Evolutionary conservation across 805 yeast species (phyloP).

Genomic region (Candida sphagnicola): DNA sequence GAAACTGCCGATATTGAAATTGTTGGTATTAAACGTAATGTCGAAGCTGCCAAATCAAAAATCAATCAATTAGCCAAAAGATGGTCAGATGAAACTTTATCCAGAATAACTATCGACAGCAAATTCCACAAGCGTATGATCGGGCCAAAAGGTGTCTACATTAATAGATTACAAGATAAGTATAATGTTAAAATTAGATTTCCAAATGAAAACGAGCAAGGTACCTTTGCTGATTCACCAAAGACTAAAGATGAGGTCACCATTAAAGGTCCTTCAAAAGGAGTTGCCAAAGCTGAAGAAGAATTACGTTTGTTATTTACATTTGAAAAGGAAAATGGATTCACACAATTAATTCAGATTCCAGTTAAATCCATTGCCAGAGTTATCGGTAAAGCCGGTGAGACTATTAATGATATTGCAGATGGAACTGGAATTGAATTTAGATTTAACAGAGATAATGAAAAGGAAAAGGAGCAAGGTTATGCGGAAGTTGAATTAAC

Average conservation of each 20-base stretch:
- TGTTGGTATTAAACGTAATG: slow-evolving; percentile 76
- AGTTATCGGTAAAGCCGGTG: slow-evolving; percentile 88
- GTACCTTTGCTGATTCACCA: slow-evolving; percentile 30
- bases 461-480: slow-evolving; percentile 44
- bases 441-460: slow-evolving; percentile 38
- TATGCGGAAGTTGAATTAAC: slow-evolving; percentile 62
- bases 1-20: slow-evolving; percentile 49
- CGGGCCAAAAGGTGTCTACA: slow-evolving; percentile 79
- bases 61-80: slow-evolving; percentile 59
- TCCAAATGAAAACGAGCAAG: slow-evolving; percentile 42
- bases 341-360: slow-evolving; percentile 56
- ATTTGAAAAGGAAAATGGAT: slow-evolving; percentile 85
- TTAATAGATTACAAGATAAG: slow-evolving; percentile 81
- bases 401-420: slow-evolving; percentile 73
- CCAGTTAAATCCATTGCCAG: slow-evolving; percentile 75
- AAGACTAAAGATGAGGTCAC: slow-evolving; percentile 57
- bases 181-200: slow-evolving; percentile 79
- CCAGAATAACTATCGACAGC: slow-evolving; percentile 64
- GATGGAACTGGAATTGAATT: slow-evolving; percentile 64
- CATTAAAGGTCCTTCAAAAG: slow-evolving; percentile 86
- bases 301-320: slow-evolving; percentile 80
- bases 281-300: slow-evolving; percentile 77
- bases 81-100: slow-evolving; percentile 77
- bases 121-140: slow-evolving; percentile 78
- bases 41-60: slow-evolving; percentile 62